Evolutionary conservation across 1,284 basidiomycete genomes (phyloP).

Genomic region (Vanrija sp.): DNA sequence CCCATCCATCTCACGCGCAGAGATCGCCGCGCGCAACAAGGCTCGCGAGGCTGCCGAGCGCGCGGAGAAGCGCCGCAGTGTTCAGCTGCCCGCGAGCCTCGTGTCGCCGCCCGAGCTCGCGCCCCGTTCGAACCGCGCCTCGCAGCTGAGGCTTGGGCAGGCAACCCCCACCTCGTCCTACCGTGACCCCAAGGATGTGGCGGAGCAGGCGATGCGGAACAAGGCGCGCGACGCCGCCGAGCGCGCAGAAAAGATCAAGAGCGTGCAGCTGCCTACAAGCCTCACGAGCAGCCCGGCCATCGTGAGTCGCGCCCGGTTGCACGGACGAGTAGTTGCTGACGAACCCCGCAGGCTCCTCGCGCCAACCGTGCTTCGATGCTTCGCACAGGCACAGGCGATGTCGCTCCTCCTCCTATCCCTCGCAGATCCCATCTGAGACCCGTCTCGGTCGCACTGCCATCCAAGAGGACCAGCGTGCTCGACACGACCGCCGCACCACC

Average conservation of each 20-base stretch:
- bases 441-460: background rate
- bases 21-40: conserved; percentile 26
- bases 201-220: conserved; percentile 18
- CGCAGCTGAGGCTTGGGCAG: conserved; percentile 14
- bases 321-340: background rate
- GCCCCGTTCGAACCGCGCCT: conserved; percentile 17
- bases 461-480: no score
- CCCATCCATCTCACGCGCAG: conserved; percentile 5
- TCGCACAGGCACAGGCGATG: conserved; percentile 12
- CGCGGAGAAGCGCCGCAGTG: conserved; percentile 25
- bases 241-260: conserved; percentile 26
- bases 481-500: no score
- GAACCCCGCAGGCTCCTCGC: conserved; percentile 28
- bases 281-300: conserved; percentile 10
- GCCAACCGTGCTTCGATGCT: conserved; percentile 37
- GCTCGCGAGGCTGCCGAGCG: conserved; percentile 28
- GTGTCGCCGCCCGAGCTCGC: conserved; percentile 3
- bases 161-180: background rate
- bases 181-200: conserved; percentile 12
- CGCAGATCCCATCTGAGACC: conserved; percentile 1
- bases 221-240: conserved; percentile 26
- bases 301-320: background rate
- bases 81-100: conserved; percentile 26
- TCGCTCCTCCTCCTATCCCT: conserved; percentile 1
- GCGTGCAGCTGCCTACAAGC: conserved; percentile 28